A percentile compares a stretch with the other conserved stretches of the same genome.
Conservation (phyloP, 768 basidiomycete genomes). For the Collybia mongolica region DNA sequence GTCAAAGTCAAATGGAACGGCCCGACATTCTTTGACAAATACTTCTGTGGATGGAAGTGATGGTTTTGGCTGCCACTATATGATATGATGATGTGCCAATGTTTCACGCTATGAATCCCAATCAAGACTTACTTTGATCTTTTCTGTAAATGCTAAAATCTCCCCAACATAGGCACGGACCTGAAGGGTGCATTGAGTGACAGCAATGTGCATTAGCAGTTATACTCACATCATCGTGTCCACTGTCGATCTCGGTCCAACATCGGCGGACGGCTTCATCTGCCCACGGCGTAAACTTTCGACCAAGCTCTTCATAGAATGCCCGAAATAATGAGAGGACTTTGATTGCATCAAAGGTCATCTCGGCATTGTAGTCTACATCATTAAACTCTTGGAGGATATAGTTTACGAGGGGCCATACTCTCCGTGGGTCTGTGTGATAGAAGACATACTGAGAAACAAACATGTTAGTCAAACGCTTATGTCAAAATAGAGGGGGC, state of each 20-base stretch:
- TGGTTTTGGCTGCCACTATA: constrained; percentile 63
- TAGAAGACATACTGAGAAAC: constrained; percentile 65
- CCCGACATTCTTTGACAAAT: constrained; percentile 68
- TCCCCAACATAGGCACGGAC: constrained; percentile 78
- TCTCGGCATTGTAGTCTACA: constrained; percentile 78
- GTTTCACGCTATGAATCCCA: neutral
- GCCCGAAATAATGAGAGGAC: constrained; percentile 65
- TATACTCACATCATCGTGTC: constrained; percentile 71
- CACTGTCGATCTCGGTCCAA: constrained; percentile 70
- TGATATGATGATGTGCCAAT: constrained; percentile 4
- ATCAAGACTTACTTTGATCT: constrained; percentile 55
- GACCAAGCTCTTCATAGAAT: constrained; percentile 71
- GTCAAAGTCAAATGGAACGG: constrained; percentile 54
- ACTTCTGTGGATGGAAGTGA: constrained; percentile 59
- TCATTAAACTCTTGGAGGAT: constrained; percentile 60
- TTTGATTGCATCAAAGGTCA: constrained; percentile 80
- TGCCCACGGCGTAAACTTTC: constrained; percentile 81
- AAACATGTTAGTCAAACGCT: constrained; percentile 2
- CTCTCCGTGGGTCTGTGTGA: constrained; percentile 78
- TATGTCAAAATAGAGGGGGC: constrained; percentile 3
- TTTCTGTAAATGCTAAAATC: constrained; percentile 67
- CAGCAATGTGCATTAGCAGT: neutral
- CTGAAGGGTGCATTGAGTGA: constrained; percentile 28
- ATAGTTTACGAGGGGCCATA: constrained; percentile 77
- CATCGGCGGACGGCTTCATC: constrained; percentile 63